Conservation (phyloP, 257 asterid species). For the Lycium ferocissimum region DNA sequence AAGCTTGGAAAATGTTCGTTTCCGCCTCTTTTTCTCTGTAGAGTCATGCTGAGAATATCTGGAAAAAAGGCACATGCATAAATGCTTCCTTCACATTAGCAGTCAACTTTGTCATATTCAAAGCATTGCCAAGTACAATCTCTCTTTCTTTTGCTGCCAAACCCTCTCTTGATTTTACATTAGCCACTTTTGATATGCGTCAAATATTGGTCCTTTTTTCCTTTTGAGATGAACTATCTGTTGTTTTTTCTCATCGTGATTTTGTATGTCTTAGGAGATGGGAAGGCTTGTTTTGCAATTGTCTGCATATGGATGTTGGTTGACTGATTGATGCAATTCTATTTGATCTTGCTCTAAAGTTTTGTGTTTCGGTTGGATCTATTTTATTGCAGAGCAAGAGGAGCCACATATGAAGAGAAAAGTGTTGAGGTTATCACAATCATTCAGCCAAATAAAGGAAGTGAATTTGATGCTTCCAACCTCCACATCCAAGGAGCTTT, state of each 20-base stretch:
- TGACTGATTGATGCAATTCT: neutral
- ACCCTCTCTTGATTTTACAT: neutral
- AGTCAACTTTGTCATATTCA: neutral
- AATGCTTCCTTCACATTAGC: neutral
- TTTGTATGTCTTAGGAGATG: neutral
- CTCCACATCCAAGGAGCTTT: constrained; percentile 77
- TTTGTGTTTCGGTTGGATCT: neutral
- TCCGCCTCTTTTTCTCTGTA: neutral
- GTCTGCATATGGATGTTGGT: neutral
- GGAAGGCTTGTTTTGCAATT: neutral
- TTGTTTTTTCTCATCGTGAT: neutral
- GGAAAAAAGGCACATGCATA: neutral
- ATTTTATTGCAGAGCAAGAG: constrained; percentile 64
- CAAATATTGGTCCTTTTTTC: neutral
- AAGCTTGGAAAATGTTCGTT: neutral
- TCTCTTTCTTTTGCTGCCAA: neutral
- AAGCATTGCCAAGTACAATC: neutral
- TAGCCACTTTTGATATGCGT: neutral
- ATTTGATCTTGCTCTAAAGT: neutral
- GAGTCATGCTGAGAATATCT: constrained; percentile 1
- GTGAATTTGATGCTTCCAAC: constrained; percentile 76
- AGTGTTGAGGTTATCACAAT: constrained; percentile 75
- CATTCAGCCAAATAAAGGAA: constrained; percentile 78
- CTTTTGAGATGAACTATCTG: neutral
- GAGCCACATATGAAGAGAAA: constrained; percentile 81